Evolutionary conservation across 441 rosid genomes (phyloP), one percentile per base, ranked within the genome.

Genomic region (Melastoma candidum): DNA sequence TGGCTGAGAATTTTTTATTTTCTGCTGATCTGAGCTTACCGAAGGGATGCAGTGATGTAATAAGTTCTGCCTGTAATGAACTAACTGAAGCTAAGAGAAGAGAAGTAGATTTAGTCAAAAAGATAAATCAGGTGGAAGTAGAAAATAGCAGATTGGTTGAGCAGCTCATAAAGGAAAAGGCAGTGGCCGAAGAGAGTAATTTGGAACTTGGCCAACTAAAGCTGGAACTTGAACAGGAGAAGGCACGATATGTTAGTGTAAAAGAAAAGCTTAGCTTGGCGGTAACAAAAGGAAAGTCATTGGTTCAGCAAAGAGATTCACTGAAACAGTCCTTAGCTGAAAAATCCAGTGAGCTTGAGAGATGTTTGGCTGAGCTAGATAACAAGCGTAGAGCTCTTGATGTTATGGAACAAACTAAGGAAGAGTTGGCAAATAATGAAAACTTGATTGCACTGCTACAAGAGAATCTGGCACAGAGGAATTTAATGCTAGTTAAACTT

Each of bases 191-290:
- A 64, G 70, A 58, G 10, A 52, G 63, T 41, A 74, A 45, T 54
- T 65, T 68, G 2, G 96, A 87, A 55, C 72, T 79, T 74, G 76
- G 58, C 1, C 80, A 66, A 58, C 36, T 67, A 46, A 79, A 73
- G 68, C 54, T 47, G 27, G 94, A 84, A 67, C 79, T 79, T 70
- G 92, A 83, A 53, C 95, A 80, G 67, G 98, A 87, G 73, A 92
- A 75, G 82, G 63, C 49, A 39, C 85, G 83, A 71, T 85, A 72
- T 75, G 65, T 77, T 72, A 85, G 75, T 73, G 74, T 94, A 36
- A 92, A 85, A 71, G 98, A 87, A 74, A 92, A 92, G 75, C 95
- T 92, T 65, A 79, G 87, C 70, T 69, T 92, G 89, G 98, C 98
- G 5, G 98, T 92, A 56, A 83, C 95, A 7, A 92, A 83, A 71